A percentile compares a stretch with the other conserved stretches of the same genome.
Evolutionary conservation across 2,329 filamentous ascomycete genomes (phyloP).

Genomic region (Helotiales sp.): DNA sequence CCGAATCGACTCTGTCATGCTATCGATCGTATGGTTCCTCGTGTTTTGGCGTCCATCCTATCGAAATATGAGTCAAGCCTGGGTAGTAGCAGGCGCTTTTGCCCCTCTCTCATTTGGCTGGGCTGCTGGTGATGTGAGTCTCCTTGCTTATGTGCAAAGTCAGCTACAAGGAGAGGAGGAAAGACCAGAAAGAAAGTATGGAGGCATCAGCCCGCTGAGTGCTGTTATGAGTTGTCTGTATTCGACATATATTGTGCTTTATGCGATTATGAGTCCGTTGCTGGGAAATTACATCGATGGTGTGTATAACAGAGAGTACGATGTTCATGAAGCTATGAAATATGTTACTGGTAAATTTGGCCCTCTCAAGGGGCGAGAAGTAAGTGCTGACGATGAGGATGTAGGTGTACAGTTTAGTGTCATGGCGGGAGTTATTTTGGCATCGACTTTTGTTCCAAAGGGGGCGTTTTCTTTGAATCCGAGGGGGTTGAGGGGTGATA

Average conservation of each 20-base stretch:
- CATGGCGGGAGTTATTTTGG: background rate
- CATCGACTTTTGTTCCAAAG: background rate
- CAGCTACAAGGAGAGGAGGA: background rate
- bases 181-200: background rate
- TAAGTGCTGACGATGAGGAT: background rate
- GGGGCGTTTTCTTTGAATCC: background rate
- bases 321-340: constrained; percentile 1
- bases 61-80: background rate
- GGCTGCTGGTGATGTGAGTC: constrained; percentile 11
- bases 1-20: background rate
- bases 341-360: constrained; percentile 2
- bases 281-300: background rate
- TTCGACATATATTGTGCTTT: constrained; percentile 3
- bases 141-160: constrained; percentile 5
- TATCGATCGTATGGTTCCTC: constrained; percentile 5
- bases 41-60: background rate
- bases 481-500: background rate
- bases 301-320: background rate
- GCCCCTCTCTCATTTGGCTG: constrained; percentile 2
- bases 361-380: background rate
- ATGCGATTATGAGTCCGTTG: constrained; percentile 5
- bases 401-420: background rate
- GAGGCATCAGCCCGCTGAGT: background rate
- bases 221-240: constrained; percentile 10
- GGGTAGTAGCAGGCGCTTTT: background rate